A percentile compares a stretch with the other conserved stretches of the same genome.
phyloP scores from a whole-genome alignment of 805 yeast genomes.

The Pichia heedii region DNA sequence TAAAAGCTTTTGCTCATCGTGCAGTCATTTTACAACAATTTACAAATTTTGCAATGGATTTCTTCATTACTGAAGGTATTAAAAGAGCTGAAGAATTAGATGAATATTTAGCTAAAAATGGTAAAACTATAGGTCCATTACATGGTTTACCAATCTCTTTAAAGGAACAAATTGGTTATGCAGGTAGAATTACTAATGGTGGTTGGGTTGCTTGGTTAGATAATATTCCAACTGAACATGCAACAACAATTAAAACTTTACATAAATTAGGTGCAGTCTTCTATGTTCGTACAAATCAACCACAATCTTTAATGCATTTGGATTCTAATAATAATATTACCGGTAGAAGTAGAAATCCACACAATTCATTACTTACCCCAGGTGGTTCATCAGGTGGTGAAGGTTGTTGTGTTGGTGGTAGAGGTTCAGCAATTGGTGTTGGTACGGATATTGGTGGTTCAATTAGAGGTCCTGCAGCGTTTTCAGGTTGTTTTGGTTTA shows the following conservation, averaged over 20 bases:
- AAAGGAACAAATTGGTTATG: constrained; percentile 54
- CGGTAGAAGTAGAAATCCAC: constrained; percentile 52
- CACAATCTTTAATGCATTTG: constrained; percentile 62
- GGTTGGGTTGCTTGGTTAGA: constrained; percentile 47
- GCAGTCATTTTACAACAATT: constrained; percentile 58
- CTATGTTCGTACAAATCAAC: constrained; percentile 58
- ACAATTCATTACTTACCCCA: constrained; percentile 47
- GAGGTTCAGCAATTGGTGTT: constrained; percentile 46
- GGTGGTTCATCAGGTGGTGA: constrained; percentile 77
- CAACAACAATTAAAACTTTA: constrained; percentile 39
- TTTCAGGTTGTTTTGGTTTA: constrained; percentile 51
- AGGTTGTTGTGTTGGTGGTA: constrained; percentile 51
- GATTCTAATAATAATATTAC: constrained; percentile 52
- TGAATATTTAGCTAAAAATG: constrained; percentile 37
- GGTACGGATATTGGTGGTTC: constrained; percentile 73
- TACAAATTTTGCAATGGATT: constrained; percentile 42
- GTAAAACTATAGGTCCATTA: constrained; percentile 53
- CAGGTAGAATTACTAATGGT: constrained; percentile 48
- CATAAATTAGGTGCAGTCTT: constrained; percentile 50
- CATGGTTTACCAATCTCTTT: constrained; percentile 65
- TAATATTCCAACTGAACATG: constrained; percentile 37
- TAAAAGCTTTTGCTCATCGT: constrained; percentile 55
- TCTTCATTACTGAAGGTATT: constrained; percentile 58
- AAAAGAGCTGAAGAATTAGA: constrained; percentile 48
- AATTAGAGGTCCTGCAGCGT: constrained; percentile 61